These are phyloP conservation scores for Eucalyptus fibrosa DNA, from an alignment of 345 rosid species.

Conservation along the genomic window DNA sequence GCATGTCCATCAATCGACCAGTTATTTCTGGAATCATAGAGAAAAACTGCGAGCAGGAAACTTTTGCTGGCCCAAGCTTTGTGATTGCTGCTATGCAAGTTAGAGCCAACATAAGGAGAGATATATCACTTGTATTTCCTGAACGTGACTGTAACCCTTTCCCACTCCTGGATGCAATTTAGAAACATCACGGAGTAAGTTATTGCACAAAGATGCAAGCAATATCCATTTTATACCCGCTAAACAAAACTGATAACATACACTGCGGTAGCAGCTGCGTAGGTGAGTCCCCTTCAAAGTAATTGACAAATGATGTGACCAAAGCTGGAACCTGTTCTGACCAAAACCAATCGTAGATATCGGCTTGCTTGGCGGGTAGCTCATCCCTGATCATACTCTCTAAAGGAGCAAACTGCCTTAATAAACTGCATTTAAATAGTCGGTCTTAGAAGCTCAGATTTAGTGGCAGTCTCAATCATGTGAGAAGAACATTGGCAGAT, in stretches of 20 bases:
- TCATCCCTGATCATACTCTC: conserved; percentile 80
- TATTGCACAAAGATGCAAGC: not conserved
- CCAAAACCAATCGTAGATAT: conserved; percentile 75
- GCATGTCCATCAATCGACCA: conserved; percentile 82
- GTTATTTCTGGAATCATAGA: conserved; percentile 60
- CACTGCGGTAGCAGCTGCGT: conserved; percentile 46
- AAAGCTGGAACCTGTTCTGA: conserved; percentile 59
- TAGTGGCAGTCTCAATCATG: not conserved
- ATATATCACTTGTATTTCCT: conserved; percentile 48
- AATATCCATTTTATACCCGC: not conserved
- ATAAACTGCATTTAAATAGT: conserved; percentile 36
- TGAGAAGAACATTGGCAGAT: not conserved
- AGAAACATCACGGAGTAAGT: not conserved
- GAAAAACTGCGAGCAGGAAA: conserved; percentile 64
- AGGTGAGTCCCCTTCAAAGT: conserved; percentile 53
- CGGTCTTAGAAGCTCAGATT: not conserved
- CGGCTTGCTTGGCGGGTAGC: conserved; percentile 65
- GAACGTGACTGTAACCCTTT: conserved; percentile 30
- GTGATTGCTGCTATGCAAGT: conserved; percentile 73
- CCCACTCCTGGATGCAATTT: conserved; percentile 27
- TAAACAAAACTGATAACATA: conserved; percentile 14
- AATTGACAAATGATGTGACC: conserved; percentile 48
- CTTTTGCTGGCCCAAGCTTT: conserved; percentile 81
- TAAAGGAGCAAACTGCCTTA: conserved; percentile 63
- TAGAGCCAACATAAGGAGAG: conserved; percentile 72